Evolutionary conservation across 208 protist species (phyloP).

Genomic region (Leishmania turanica): DNA sequence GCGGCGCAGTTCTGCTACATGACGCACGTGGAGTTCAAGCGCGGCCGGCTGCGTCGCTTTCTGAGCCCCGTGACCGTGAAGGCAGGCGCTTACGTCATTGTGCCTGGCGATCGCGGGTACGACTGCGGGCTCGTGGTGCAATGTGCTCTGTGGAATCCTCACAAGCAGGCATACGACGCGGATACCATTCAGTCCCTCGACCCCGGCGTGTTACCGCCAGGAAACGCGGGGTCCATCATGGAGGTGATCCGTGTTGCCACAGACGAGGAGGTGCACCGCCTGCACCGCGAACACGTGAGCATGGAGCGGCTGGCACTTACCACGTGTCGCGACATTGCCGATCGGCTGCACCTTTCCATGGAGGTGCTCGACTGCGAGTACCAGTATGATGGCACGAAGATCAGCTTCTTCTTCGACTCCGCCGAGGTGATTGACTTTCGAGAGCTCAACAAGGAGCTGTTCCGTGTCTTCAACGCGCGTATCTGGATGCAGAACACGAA

Average conservation of each 20-base stretch:
- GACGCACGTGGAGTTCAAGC: conserved; percentile 83
- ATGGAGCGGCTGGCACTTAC: conserved; percentile 74
- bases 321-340: conserved; percentile 62
- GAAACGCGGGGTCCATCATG: conserved; percentile 34
- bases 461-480: conserved; percentile 80
- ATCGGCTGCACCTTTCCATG: conserved; percentile 59
- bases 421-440: conserved; percentile 74
- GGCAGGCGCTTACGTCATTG: conserved; percentile 70
- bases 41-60: conserved; percentile 60
- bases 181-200: conserved; percentile 26
- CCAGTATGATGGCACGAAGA: conserved; percentile 90
- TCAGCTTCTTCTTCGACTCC: conserved; percentile 89
- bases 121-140: conserved; percentile 81
- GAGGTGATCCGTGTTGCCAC: conserved; percentile 67
- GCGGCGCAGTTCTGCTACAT: conserved; percentile 49
- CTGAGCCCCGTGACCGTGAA: conserved; percentile 27
- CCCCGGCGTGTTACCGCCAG: conserved; percentile 23
- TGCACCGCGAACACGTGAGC: conserved; percentile 58
- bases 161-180: conserved; percentile 15
- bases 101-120: conserved; percentile 81
- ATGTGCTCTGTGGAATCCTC: conserved; percentile 47
- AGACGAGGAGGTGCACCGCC: conserved; percentile 57
- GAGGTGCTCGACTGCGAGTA: conserved; percentile 87
- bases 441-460: conserved; percentile 76
- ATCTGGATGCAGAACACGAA: conserved; percentile 93